Base-by-base conservation (phyloP, 2,329 filamentous ascomycete species). In the Chaetomiaceae sp. region DNA sequence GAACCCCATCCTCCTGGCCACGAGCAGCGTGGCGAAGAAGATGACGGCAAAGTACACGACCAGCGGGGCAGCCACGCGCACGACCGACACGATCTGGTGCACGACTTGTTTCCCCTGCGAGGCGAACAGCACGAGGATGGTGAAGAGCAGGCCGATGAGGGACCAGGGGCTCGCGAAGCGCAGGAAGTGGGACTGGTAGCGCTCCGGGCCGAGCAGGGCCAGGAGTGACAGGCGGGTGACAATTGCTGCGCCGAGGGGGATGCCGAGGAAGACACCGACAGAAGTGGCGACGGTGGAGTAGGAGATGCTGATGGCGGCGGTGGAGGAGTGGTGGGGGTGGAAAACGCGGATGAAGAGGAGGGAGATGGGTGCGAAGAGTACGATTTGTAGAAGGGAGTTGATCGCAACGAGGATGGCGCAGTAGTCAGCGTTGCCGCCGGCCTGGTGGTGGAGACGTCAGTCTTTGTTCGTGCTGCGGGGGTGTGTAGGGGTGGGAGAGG, bases 111-210 rank as follows among this genome's bases (percentile, higher is more conserved):
- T 70, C 3, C 89, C 89, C 63, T 95, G 89, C 1, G 85, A 87
- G 0, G 87, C 89, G 64, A 96, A 95, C 2, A 96, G 76, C 1
- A 95, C 83, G 6, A 93, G 68, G 59, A 96, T 93, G 1, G 89
- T 95, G 71, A 91, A 95, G 1, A 96, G 71, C 5, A 96, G 76
- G 0, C 89, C 90, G 57, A 95, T 80, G 2, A 96, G 75, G 0
- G 87, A 92, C 75, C 81, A 85, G 0, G 89, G 90, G 0, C 82
- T 78, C 3, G 82, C 73, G 63, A 78, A 83, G 30, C 76, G 79
- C n/a, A 95, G 65, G 65, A 95, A 93, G 3, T 78, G 73, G 3
- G 72, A 64, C 33, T 88, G 75, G 64, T 90, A 95, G 73, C 79
- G 85, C 1, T 70, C 68, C 1, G 75, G 66, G 3, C 82, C 79